Evolutionary conservation across 192 early-diverging fungal genomes (phyloP), one percentile per base, ranked within the genome.

Genomic region (Entomortierella chlamydospora): DNA sequence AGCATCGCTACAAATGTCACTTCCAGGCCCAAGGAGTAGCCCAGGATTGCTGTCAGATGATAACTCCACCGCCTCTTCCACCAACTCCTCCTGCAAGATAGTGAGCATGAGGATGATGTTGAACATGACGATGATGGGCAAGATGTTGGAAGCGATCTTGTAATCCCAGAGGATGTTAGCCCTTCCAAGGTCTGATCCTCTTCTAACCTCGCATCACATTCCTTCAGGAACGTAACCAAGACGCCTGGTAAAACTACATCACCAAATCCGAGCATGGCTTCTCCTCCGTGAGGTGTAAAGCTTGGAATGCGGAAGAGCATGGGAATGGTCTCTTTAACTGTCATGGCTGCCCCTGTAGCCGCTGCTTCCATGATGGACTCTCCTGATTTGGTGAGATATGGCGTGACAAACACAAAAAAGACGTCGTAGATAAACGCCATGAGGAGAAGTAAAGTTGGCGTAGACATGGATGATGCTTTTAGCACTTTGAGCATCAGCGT

Each of bases 301-400:
- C 63, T 70, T 6, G 82, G 82, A n/a, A 83, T 65, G 10, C 82
- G 61, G 54, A 83, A 83, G 4, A 83, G 66, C 82, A 83, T 79
- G 0, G 82, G 82, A 5, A 83, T 68, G 9, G 68, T 72, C 29
- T 83, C 82, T 33, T 81, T 71, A 52, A 83, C 82, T 12, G 82
- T 83, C 50, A 83, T 33, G 18, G 73, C 76, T 20, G 82, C 68
- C 4, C 82, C 82, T 42, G 82, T 83, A 1, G 82, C 82, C 10
- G 82, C 82, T 41, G 82, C 74, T 26, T 81, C 82, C 82, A 83
- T 83, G 28, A 83, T 72, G 10, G 82, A 83, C 37, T 83, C 70
- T 37, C 82, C 76, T 22, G 68, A 67, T 54, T 57, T 61, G 22
- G 82, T 83, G 11, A 83, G 59, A 66, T 79, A 68, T 1, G 82